phyloP scores from a whole-genome alignment of 2,329 filamentous ascomycete species.

The Fusarium oxysporum region DNA sequence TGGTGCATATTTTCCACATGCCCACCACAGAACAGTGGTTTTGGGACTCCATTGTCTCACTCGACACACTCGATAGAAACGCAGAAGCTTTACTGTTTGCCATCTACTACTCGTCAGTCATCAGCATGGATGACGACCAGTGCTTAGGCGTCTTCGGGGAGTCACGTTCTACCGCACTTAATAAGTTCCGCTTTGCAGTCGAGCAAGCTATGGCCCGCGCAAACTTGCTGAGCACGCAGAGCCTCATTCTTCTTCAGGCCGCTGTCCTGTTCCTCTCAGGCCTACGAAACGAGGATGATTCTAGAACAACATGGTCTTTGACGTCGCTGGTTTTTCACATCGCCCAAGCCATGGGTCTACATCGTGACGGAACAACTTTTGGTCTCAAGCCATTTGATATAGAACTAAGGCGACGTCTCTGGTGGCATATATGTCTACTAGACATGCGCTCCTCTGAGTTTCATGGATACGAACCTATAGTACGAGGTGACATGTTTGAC shows the following conservation, averaged over 20 bases:
- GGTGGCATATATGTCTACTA: constrained; percentile 2
- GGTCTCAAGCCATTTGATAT: not conserved
- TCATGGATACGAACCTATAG: not conserved
- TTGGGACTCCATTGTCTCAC: not conserved
- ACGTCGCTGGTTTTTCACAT: not conserved
- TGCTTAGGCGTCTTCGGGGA: not conserved
- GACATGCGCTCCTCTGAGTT: not conserved
- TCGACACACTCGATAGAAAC: not conserved
- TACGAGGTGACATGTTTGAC: not conserved
- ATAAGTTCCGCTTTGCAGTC: not conserved
- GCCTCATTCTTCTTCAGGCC: not conserved
- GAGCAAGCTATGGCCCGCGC: not conserved
- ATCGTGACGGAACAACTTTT: not conserved
- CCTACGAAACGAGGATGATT: not conserved
- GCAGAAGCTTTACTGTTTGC: not conserved
- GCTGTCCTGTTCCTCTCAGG: not conserved
- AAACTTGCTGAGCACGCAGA: not conserved
- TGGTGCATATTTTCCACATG: not conserved
- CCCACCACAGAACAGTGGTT: not conserved
- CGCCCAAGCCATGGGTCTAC: not conserved
- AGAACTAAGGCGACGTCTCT: not conserved
- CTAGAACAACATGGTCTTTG: not conserved
- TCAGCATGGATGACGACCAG: not conserved
- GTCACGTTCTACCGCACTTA: not conserved
- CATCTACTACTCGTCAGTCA: not conserved